Percentiles rank a stretch among this genome's conserved stretches.
phyloP scores from a whole-genome alignment of 768 basidiomycete species.

The Chalciporus chontae region DNA sequence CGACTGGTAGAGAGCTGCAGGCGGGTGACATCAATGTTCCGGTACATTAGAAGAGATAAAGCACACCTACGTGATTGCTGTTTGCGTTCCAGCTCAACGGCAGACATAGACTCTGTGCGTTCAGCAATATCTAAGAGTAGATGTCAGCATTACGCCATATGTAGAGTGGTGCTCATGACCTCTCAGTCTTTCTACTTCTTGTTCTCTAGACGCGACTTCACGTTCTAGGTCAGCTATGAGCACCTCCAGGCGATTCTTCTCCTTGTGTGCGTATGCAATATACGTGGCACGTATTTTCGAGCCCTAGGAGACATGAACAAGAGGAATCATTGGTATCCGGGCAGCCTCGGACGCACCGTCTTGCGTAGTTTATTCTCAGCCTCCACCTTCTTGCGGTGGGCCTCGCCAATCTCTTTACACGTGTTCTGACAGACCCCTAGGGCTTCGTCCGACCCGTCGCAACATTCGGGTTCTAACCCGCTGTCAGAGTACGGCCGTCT shows the following conservation, averaged over 20 bases:
- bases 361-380: constrained; percentile 76
- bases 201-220: constrained; percentile 62
- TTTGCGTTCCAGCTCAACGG: constrained; percentile 78
- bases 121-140: constrained; percentile 64
- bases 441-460: constrained; percentile 93
- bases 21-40: constrained; percentile 3
- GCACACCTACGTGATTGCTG: constrained; percentile 73
- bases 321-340: not conserved
- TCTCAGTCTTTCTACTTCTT: constrained; percentile 69
- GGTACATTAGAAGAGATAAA: not conserved
- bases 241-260: constrained; percentile 78
- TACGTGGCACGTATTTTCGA: constrained; percentile 89
- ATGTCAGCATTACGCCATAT: not conserved
- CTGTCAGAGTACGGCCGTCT: constrained; percentile 11
- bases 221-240: constrained; percentile 48
- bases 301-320: constrained; percentile 48
- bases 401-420: constrained; percentile 74
- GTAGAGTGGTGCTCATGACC: constrained; percentile 39
- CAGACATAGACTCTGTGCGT: constrained; percentile 71
- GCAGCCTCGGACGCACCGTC: constrained; percentile 50
- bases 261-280: constrained; percentile 82
- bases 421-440: constrained; percentile 73
- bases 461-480: constrained; percentile 78
- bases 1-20: constrained; percentile 71
- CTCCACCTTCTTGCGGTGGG: constrained; percentile 60